Evolutionary conservation across 129 eudicot genomes (phyloP), one percentile per base, ranked within the genome.

Genomic region (Pseudognaphalium luteoalbum): DNA sequence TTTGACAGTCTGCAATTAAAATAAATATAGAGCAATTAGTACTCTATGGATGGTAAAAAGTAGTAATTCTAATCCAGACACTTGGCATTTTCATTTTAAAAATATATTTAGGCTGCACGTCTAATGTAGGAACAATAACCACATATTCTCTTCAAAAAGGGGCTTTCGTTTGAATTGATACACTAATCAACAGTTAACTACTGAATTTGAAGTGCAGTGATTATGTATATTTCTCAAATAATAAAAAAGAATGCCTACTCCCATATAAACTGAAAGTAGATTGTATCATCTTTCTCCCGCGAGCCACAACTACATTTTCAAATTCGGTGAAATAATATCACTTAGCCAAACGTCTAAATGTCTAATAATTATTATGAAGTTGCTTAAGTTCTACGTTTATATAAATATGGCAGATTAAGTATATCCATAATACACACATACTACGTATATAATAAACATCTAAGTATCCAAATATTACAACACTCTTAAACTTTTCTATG

Each of bases 1-100:
- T 81, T 80, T 80, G 21, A 81, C 39, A 71, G 28, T 87, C 98
- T 93, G 57, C 75, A 47, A 20, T n/a, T 35, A 67, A 76, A 76
- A 44, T 44, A 66, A 44, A 34, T 14, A 64, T 41, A 41, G 7
- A 66, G 17, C 75, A 74, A 56, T 9, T 19, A 16, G 22, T 28
- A 7, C 22, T 56, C 61, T 4, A 54, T 9, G 3, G 60, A 54
- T 15, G 17, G 60, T 54, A 17, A 54, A 54, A 54, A 12, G 51
- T n/a, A 17, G 22, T 54, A 54, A 54, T 56, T 56, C 7, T 19
- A 54, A 56, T 56, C 22, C 61, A 56, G 6, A 56, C 0, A 3
- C 28, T 56, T 7, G 4, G 6, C 9, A 20, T 7, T 11, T 44
- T 44, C 51, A 44, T 44, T 10, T 44, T 1, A 11, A 44, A 44